These are phyloP conservation scores for Trichoderma semiorbis DNA, from an alignment of 2,329 filamentous ascomycete species.

Conservation along the genomic window DNA sequence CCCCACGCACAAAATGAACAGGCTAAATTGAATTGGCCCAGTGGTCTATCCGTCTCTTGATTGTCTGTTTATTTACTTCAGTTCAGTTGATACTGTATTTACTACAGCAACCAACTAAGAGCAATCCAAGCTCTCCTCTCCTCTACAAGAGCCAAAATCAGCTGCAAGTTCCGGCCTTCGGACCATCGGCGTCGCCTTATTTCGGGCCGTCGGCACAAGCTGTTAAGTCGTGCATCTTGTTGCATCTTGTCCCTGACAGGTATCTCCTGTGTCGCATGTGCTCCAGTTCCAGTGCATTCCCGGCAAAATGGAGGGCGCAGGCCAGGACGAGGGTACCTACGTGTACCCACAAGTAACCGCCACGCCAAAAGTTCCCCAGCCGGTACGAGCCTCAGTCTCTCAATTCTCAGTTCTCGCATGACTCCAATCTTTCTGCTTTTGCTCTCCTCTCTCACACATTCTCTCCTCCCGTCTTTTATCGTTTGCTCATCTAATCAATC, in stretches of 20 bases:
- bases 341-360: conserved; percentile 7
- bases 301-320: neutral
- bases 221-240: neutral
- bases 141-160: neutral
- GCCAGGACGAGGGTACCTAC: neutral
- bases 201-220: conserved; percentile 9
- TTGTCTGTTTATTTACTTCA: neutral
- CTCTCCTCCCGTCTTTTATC: neutral
- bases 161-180: neutral
- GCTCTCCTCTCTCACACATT: neutral
- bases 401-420: neutral
- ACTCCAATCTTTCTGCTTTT: neutral
- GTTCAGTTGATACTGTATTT: neutral
- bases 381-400: neutral
- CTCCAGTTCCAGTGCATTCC: neutral
- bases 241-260: neutral
- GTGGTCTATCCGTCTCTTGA: neutral
- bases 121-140: neutral
- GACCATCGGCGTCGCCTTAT: neutral
- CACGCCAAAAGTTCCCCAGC: neutral
- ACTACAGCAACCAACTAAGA: neutral
- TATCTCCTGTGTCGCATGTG: neutral
- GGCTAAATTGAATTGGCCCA: neutral
- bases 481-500: neutral
- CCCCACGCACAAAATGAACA: neutral